phyloP scores from a whole-genome alignment of 2,329 filamentous ascomycete species.

The Blastomyces emzantsi region DNA sequence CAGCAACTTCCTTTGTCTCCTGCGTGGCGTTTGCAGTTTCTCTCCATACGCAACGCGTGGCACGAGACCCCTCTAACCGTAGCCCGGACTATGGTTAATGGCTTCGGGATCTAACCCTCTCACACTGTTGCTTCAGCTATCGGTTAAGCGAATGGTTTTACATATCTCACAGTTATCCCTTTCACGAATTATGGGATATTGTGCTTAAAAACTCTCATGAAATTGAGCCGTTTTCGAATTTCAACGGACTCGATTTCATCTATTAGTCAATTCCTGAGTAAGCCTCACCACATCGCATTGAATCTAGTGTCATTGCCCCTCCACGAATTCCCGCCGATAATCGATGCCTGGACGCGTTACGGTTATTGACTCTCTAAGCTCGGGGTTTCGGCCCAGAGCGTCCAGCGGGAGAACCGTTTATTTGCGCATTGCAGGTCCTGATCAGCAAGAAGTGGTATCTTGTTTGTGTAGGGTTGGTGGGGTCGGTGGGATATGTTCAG shows the following conservation, averaged over 20 bases:
- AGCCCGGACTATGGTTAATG: background rate
- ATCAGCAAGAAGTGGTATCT: background rate
- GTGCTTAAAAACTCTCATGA: background rate
- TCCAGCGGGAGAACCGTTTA: background rate
- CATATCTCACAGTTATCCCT: background rate
- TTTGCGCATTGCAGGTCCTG: background rate
- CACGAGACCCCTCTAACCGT: background rate
- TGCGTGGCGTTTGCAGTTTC: background rate
- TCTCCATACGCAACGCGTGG: background rate
- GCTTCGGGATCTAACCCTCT: background rate
- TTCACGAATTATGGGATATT: background rate
- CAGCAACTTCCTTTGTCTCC: background rate
- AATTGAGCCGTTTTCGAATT: background rate
- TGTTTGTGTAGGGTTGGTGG: background rate
- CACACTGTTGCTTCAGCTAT: background rate
- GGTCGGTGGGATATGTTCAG: background rate
- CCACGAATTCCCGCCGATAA: background rate
- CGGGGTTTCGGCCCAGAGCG: background rate
- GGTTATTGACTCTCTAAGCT: background rate
- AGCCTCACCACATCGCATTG: background rate
- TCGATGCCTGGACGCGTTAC: background rate
- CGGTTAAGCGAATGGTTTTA: background rate
- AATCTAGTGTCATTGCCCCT: background rate
- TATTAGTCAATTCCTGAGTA: background rate
- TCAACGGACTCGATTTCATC: background rate